Evolutionary conservation across 805 yeast species (phyloP).

Genomic region (Monosporozyma aerobia): DNA sequence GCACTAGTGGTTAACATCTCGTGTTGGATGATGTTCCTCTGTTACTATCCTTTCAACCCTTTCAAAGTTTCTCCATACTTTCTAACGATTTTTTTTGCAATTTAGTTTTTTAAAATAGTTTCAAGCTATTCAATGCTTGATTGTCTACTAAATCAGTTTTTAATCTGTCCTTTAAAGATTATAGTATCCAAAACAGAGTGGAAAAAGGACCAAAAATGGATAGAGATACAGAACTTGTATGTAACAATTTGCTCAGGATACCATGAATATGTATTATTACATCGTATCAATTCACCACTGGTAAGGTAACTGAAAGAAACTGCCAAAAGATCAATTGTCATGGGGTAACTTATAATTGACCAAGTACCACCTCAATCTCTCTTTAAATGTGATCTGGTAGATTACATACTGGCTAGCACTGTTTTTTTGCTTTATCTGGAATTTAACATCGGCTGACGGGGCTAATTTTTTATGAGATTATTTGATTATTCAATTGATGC

Average conservation of each 20-base stretch:
- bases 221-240: constrained; percentile 6
- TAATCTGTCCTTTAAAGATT: neutral
- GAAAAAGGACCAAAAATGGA: neutral
- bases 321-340: neutral
- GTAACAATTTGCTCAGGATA: neutral
- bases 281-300: neutral
- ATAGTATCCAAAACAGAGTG: neutral
- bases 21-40: neutral
- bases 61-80: neutral
- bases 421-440: neutral
- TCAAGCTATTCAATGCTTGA: neutral
- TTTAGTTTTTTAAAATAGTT: neutral
- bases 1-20: neutral
- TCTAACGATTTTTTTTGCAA: neutral
- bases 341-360: neutral
- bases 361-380: neutral
- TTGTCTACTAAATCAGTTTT: neutral
- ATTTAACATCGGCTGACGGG: neutral
- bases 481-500: neutral
- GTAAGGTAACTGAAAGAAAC: neutral
- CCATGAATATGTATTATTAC: neutral
- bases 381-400: neutral
- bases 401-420: neutral
- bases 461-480: neutral
- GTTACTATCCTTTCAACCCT: neutral